A percentile compares a stretch with the other conserved stretches of the same genome.
phyloP scores from a whole-genome alignment of 139 green algal species.

The Volvox africanus region DNA sequence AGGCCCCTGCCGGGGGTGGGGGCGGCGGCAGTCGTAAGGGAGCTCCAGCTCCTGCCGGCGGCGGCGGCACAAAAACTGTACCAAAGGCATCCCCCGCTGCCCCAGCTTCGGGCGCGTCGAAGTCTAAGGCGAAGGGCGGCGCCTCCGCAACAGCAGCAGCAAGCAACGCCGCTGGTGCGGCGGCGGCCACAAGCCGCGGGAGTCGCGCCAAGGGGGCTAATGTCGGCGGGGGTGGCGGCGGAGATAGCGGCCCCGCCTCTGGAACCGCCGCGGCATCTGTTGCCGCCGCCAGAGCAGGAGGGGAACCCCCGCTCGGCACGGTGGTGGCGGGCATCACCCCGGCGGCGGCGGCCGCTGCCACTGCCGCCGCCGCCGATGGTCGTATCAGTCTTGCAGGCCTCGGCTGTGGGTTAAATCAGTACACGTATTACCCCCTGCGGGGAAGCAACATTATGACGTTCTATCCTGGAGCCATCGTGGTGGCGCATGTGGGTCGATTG shows the following conservation, averaged over 20 bases:
- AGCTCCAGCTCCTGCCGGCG: no score
- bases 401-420: slow-evolving; percentile 12
- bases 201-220: not conserved
- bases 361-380: slow-evolving; percentile 32
- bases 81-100: not conserved
- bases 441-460: slow-evolving; percentile 45
- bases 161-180: not conserved
- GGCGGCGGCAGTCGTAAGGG: not conserved
- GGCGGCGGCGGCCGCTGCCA: not conserved
- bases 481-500: slow-evolving; percentile 30
- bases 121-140: not conserved
- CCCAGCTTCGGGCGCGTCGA: not conserved
- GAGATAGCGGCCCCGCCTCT: not conserved
- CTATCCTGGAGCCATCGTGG: slow-evolving; percentile 32
- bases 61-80: not conserved
- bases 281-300: not conserved
- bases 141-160: not conserved
- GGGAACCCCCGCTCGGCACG: not conserved
- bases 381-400: slow-evolving; percentile 6
- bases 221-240: not conserved
- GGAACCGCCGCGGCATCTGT: not conserved
- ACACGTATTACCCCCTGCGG: slow-evolving; percentile 40
- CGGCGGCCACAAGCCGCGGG: not conserved
- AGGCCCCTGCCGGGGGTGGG: not conserved
- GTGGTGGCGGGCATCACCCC: not conserved